A percentile compares a stretch with the other conserved stretches of the same genome.
Conservation (phyloP, 208 protist genomes). For the Trypanosoma caninum region DNA sequence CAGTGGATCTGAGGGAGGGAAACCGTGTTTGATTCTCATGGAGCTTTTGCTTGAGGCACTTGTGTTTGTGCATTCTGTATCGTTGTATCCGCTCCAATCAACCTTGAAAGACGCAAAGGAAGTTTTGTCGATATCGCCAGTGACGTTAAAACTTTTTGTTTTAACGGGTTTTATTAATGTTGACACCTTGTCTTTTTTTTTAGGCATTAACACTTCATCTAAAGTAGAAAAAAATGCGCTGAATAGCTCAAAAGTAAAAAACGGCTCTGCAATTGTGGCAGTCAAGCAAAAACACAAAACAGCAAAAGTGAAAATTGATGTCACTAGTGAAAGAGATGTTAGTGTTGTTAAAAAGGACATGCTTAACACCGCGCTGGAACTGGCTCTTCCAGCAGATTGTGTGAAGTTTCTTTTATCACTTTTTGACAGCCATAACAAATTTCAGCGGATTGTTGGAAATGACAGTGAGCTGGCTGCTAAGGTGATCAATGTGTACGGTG, state of each 20-base stretch:
- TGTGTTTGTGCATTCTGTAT: conserved; percentile 29
- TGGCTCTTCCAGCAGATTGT: conserved; percentile 47
- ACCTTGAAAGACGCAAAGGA: conserved; percentile 36
- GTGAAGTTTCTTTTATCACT: conserved; percentile 39
- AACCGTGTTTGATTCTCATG: conserved; percentile 50
- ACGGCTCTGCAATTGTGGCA: conserved; percentile 5
- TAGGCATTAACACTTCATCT: conserved; percentile 27
- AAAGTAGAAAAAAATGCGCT: not conserved
- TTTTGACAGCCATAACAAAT: conserved; percentile 54
- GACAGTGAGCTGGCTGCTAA: conserved; percentile 46
- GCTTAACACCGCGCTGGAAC: conserved; percentile 35
- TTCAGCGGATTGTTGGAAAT: conserved; percentile 37
- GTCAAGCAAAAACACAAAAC: not conserved
- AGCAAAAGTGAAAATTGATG: conserved; percentile 1
- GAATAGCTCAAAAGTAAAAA: no score
- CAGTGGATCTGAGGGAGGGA: conserved; percentile 34
- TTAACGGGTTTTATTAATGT: conserved; percentile 37
- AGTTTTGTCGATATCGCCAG: conserved; percentile 36
- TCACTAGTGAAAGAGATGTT: not conserved
- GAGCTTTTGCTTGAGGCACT: conserved; percentile 35
- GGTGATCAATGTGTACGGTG: conserved; percentile 57
- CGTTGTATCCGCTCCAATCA: conserved; percentile 57
- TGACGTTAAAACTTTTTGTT: conserved; percentile 42
- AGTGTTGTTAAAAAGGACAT: conserved; percentile 25
- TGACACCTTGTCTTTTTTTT: conserved; percentile 35